Base-by-base conservation (phyloP, 2,329 filamentous ascomycete species). In the Zymoseptoria tritici region DNA sequence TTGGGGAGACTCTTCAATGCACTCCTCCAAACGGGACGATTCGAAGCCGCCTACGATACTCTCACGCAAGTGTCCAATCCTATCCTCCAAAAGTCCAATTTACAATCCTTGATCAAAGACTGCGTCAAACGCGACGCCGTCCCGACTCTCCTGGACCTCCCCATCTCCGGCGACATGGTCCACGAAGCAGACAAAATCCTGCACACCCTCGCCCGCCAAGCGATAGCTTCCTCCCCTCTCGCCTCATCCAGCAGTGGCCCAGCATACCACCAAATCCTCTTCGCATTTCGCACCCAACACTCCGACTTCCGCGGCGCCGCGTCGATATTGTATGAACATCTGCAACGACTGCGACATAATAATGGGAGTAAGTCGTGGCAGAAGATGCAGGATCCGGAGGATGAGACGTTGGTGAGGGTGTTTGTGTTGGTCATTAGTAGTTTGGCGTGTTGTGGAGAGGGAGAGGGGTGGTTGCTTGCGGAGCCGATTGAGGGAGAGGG, bases 381-480 rank as follows among this genome's bases (percentile, higher is more conserved):
- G 4, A 56, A 54, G 2, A 53, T 67, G 51, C 67, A 64, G 46
- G 69, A 73, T 60, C 76, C 78, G 1, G 77, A 80, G 53, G 82
- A 83, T 62, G 81, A 82, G 60, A 80, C 79, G 46, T 71, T 85
- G 31, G 85, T 87, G 53, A 84, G 89, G 66, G 88, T 90, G 69
- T 94, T 96, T 68, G 78, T 97, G n/a, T 82, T 91, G 62, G 83
- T 99, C 52, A 96, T 99, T 77, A 99, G 99, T 72, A 87, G 91
- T 0, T 80, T 99, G 62, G 90, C 89, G 65, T 96, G 91, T 64
- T 91, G 97, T 49, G 85, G 89, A 54, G 80, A 86, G 60, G 84
- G 90, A 85, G 89, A 96, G 69, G 88, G 87, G 1, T 99, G 95
- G 83, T 84, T 96, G n/a, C 76, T 85, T 20, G 80, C 82, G 19